Evolutionary conservation across 2,329 filamentous ascomycete species (phyloP).

Genomic region (Coniochaeta sp.): DNA sequence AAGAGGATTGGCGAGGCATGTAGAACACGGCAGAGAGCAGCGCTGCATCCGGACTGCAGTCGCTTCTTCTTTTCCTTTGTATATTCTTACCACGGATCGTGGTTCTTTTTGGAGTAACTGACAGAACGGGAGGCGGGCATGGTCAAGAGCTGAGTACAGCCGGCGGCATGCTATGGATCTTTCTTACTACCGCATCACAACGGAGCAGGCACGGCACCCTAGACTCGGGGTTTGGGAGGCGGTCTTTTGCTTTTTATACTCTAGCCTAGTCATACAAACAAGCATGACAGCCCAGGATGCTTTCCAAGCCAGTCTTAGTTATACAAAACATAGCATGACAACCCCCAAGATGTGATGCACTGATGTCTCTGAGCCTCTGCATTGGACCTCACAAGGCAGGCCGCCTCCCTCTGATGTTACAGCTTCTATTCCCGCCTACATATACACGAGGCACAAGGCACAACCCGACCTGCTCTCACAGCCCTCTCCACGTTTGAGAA

Average conservation of each 20-base stretch:
- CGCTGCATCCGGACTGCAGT: neutral
- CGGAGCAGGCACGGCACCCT: neutral
- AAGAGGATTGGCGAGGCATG: neutral
- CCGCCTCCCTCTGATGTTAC: neutral
- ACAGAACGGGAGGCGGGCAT: neutral
- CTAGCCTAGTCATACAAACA: neutral
- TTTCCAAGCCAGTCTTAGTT: too few relatives aligned
- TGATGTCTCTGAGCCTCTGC: neutral
- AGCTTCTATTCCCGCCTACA: neutral
- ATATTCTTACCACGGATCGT: neutral
- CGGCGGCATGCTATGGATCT: neutral
- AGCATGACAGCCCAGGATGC: neutral
- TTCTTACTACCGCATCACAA: neutral
- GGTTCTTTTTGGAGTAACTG: neutral
- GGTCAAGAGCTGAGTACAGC: neutral
- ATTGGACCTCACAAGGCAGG: neutral
- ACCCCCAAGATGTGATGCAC: too few relatives aligned
- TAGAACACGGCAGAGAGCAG: neutral
- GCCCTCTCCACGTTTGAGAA: neutral
- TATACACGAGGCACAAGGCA: neutral
- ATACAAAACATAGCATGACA: too few relatives aligned
- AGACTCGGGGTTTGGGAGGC: neutral
- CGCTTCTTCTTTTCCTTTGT: neutral
- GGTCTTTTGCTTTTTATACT: neutral
- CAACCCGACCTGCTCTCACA: neutral